A percentile compares a stretch with the other conserved stretches of the same genome.
Conservation (phyloP, 2,329 filamentous ascomycete species). For the Aureobasidium namibiae region DNA sequence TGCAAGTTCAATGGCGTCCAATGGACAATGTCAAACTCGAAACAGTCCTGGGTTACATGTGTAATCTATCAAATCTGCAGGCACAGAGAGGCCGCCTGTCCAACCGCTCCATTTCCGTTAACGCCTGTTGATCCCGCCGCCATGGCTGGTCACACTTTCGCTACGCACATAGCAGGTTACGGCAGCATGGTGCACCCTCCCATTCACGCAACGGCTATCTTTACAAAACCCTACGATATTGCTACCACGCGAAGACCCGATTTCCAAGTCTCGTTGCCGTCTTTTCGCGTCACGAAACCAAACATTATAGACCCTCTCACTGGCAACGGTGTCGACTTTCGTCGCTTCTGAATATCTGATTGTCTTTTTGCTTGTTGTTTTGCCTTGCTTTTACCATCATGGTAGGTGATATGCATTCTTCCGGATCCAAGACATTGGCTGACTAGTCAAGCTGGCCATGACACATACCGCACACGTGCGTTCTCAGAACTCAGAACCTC, state of each 20-base stretch:
- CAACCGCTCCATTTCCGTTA: conserved; percentile 8
- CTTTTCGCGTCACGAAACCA: conserved; percentile 1
- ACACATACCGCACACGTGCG: conserved; percentile 1
- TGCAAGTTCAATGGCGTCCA: conserved; percentile 7
- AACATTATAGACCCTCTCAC: conserved; percentile 8
- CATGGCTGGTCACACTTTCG: conserved; percentile 6
- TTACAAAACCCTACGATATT: conserved; percentile 10
- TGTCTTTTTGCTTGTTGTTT: not conserved
- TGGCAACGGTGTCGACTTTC: conserved; percentile 11
- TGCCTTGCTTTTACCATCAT: not conserved
- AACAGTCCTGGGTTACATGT: not conserved
- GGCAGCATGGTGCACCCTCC: not conserved
- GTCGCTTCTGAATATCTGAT: not conserved
- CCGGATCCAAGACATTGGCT: conserved; percentile 5
- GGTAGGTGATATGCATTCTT: conserved; percentile 6
- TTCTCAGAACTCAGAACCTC: not conserved
- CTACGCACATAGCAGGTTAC: conserved; percentile 4
- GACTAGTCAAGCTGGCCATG: conserved; percentile 12
- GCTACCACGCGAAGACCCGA: conserved; percentile 11
- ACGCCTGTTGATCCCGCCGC: conserved; percentile 6
- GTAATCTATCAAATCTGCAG: conserved; percentile 11
- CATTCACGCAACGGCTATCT: conserved; percentile 3
- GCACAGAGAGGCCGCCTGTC: not conserved
- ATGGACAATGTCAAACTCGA: not conserved
- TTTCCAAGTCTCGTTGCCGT: not conserved